Evolutionary conservation across 2,329 filamentous ascomycete species (phyloP), one percentile per base, ranked within the genome.

Genomic region (Beauveria medogensis): DNA sequence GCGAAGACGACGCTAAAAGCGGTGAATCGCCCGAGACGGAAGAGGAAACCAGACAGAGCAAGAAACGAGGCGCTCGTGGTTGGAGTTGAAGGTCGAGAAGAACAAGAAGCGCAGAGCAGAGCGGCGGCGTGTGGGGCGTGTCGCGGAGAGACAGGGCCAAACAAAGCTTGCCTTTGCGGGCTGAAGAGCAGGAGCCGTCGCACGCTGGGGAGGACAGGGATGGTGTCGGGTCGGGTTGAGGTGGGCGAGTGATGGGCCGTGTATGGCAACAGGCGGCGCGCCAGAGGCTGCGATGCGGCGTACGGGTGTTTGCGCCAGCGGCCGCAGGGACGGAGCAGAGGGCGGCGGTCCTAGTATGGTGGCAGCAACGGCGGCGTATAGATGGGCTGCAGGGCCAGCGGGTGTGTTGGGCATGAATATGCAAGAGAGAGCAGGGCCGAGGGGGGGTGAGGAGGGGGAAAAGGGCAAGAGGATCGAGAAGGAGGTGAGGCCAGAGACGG

Each of bases 331-430:
- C 46, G 37, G 46, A 48, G 56, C 14, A 50, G 55, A 58, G 20
- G 9, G 47, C 30, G 56, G 47, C 56, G 47, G 47, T 58, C 50
- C 55, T 58, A 50, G 55, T 50, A 58, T 30, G 46, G 55, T 40
- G 44, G 55, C 43, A 51, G 56, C 37, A 34, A 40, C 18, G 34
- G 47, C 47, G 22, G 34, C 47, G 30, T 59, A 47, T 51, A 50
- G 26, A 48, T 28, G 47, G 56, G 47, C 37, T 59, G 56, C 56
- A 59, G 47, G 46, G 20, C 46, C 24, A 59, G 56, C 56, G 47
- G 56, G 47, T 51, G 56, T 59, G 47, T 59, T 59, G 56, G 56
- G 56, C 47, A 52, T 52, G 47, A 59, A 59, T 59, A 59, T 59
- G 56, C 56, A 51, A 40, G 44, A 58, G 30, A 40, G 44, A 50